Percentiles rank a stretch among this genome's conserved stretches.
Conservation (phyloP, 805 yeast species). For the Blastobotrys chiropterorum region DNA sequence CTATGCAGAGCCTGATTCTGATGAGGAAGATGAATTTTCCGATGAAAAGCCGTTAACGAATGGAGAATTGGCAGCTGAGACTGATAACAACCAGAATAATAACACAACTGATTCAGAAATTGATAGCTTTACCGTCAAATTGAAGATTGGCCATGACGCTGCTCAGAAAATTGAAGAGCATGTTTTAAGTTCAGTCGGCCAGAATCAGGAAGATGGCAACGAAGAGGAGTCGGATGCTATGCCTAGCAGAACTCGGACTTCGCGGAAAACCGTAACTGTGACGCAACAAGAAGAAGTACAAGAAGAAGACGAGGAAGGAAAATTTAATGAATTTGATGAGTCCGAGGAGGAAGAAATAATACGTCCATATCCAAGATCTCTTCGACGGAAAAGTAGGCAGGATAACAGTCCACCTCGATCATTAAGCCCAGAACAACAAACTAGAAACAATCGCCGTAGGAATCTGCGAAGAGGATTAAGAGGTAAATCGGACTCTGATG, state of each 20-base stretch:
- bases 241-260: neutral
- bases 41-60: slow-evolving; percentile 1
- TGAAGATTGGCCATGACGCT: slow-evolving; percentile 14
- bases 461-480: slow-evolving; percentile 3
- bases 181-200: neutral
- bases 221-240: neutral
- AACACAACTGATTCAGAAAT: neutral
- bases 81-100: neutral
- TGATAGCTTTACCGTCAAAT: slow-evolving; percentile 10
- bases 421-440: neutral
- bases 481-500: neutral
- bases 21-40: slow-evolving; percentile 1
- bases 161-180: slow-evolving; percentile 12
- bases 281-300: slow-evolving; percentile 9
- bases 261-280: neutral
- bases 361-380: slow-evolving; percentile 1
- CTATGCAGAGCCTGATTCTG: slow-evolving; percentile 14
- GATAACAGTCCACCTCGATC: neutral
- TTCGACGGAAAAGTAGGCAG: neutral
- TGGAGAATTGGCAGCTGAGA: neutral
- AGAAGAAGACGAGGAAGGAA: slow-evolving; percentile 2
- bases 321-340: slow-evolving; percentile 3
- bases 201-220: neutral
- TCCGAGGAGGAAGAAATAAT: slow-evolving; percentile 13
- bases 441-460: neutral